Evolutionary conservation across 2,329 filamentous ascomycete species (phyloP).

Genomic region (Pseudocercospora pini-densiflorae): DNA sequence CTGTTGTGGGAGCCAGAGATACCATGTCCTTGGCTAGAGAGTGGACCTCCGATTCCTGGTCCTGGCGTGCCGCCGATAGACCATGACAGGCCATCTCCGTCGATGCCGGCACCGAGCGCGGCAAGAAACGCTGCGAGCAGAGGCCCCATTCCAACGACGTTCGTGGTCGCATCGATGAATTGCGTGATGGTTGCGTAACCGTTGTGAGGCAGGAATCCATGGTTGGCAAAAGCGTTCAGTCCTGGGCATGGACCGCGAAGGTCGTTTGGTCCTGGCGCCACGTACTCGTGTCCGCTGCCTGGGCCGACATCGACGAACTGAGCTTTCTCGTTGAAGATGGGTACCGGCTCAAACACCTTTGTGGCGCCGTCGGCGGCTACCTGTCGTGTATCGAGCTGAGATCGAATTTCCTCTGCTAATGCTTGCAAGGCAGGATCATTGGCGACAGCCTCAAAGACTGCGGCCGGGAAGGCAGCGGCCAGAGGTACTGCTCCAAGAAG

Average conservation of each 20-base stretch:
- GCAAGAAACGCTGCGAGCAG: constrained; percentile 38
- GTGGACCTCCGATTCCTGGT: constrained; percentile 10
- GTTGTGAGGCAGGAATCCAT: constrained; percentile 16
- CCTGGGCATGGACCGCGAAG: constrained; percentile 38
- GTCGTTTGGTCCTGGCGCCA: constrained; percentile 35
- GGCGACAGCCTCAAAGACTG: constrained; percentile 15
- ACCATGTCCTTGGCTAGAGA: constrained; percentile 23
- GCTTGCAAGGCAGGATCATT: constrained; percentile 19
- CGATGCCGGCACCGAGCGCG: constrained; percentile 35
- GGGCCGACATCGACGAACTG: constrained; percentile 34
- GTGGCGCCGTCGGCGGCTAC: constrained; percentile 18
- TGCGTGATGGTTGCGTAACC: constrained; percentile 38
- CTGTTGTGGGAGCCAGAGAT: constrained; percentile 34
- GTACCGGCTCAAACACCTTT: constrained; percentile 28
- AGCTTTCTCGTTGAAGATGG: constrained; percentile 33
- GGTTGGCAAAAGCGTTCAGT: constrained; percentile 40
- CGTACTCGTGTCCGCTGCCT: constrained; percentile 34
- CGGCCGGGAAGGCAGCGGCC: constrained; percentile 22
- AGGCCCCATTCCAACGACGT: constrained; percentile 41
- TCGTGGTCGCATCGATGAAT: constrained; percentile 34
- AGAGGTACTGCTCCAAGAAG: constrained; percentile 14
- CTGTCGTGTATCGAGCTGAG: not conserved
- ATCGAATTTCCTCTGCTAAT: constrained; percentile 15
- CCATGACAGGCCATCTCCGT: constrained; percentile 33
- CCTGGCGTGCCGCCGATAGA: constrained; percentile 33